Evolutionary conservation across 2,329 filamentous ascomycete species (phyloP), one percentile per base, ranked within the genome.

Genomic region (Pseudogymnoascus sp.): DNA sequence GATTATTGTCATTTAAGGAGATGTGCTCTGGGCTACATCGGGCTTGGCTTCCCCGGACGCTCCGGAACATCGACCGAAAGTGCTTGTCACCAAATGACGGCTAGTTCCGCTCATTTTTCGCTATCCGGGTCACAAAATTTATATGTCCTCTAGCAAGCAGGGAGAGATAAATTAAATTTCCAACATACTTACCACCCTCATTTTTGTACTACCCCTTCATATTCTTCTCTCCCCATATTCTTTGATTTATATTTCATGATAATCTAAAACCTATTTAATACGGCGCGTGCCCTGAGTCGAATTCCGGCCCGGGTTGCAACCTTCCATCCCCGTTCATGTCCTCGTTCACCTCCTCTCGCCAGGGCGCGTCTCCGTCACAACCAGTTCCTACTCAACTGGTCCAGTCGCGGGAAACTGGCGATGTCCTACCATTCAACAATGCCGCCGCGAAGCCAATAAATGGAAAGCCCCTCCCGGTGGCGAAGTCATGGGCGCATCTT

Each of bases 401-500:
- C 3, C 82, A 86, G 67, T 87, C 85, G 58, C 78, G 85, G 48
- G 86, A 89, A 70, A 82, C 81, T 12, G 85, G 85, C 36, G 82
- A 83, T 62, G 74, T 80, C 4, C 70, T 81, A 2, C 80, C 83
- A 39, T n/a, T 64, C 9, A 60, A 77, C 77, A 61, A 71, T 64
- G 62, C 71, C 73, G 72, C 76, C 75, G 76, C 71, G 55, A 61
- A 71, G 2, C 68, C 72, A 65, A 70, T 78, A 73, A 71, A 73
- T 62, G 63, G 69, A 15, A 71, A 72, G 64, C 70, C 73, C 29
- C 64, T 67, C 38, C 81, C 82, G 2, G 83, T 83, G 69, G 80
- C 86, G 69, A 92, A 92, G 75, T 92, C 91, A 74, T 96, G 91
- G 89, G 90, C 92, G 65, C 92, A 96, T 79, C 88, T 97, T 71